Evolutionary conservation across 768 basidiomycete genomes (phyloP).

Genomic region (Rhizopogon vesiculosus): DNA sequence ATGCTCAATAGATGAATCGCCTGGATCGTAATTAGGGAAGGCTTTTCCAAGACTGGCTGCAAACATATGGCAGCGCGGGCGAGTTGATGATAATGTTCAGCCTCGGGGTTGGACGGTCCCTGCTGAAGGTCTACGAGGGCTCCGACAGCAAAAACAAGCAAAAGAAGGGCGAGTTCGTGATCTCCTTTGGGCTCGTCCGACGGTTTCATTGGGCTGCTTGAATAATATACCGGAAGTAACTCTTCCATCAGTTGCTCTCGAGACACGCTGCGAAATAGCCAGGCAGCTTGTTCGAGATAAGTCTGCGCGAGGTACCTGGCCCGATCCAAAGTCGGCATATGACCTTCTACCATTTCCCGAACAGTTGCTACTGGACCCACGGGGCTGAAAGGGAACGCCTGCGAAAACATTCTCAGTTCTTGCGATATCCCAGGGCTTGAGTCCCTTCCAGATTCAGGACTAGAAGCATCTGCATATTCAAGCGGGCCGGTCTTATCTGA

Average conservation of each 20-base stretch:
- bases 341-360: slow-evolving; percentile 44
- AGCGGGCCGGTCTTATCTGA: slow-evolving; percentile 16
- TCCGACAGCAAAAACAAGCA: slow-evolving; percentile 48
- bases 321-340: slow-evolving; percentile 50
- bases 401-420: slow-evolving; percentile 45
- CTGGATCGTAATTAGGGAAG: slow-evolving; percentile 67
- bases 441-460: slow-evolving; percentile 23
- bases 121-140: slow-evolving; percentile 37
- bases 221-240: slow-evolving; percentile 38
- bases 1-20: slow-evolving; percentile 63
- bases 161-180: slow-evolving; percentile 47
- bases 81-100: slow-evolving; percentile 64
- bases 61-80: slow-evolving; percentile 60
- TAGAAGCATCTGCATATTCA: slow-evolving; percentile 12
- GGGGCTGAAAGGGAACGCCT: slow-evolving; percentile 62
- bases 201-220: slow-evolving; percentile 11
- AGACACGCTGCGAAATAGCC: slow-evolving; percentile 48
- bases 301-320: slow-evolving; percentile 40
- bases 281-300: slow-evolving; percentile 44
- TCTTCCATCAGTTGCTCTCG: slow-evolving; percentile 40
- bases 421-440: slow-evolving; percentile 26
- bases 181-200: slow-evolving; percentile 37
- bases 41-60: slow-evolving; percentile 68
- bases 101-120: slow-evolving; percentile 31
- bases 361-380: slow-evolving; percentile 43